Evolutionary conservation across 2,329 filamentous ascomycete genomes (phyloP).

Genomic region (Verticillium albo-atrum): DNA sequence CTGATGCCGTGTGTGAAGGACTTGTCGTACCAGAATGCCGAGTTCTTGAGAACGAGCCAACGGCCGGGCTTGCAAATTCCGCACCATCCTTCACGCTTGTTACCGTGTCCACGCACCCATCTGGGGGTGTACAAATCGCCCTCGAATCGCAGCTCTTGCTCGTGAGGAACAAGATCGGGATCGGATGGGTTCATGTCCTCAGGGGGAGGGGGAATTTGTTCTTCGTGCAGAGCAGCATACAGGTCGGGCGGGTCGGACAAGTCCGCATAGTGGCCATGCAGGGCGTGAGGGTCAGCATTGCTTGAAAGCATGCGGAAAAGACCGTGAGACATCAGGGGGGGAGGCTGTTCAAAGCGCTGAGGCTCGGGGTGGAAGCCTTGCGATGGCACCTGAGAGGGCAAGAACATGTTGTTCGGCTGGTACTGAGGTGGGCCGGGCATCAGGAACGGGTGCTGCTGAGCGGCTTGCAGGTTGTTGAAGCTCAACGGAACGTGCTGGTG

Average conservation of each 20-base stretch:
- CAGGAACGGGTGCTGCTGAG: slow-evolving; percentile 52
- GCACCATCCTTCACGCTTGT: slow-evolving; percentile 87
- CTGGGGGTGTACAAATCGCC: slow-evolving; percentile 79
- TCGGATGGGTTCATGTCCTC: slow-evolving; percentile 79
- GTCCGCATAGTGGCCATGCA: slow-evolving; percentile 68
- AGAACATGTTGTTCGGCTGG: slow-evolving; percentile 53
- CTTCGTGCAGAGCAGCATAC: slow-evolving; percentile 69
- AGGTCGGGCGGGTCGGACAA: slow-evolving; percentile 72
- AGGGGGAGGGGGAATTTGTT: slow-evolving; percentile 68
- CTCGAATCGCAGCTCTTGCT: slow-evolving; percentile 74
- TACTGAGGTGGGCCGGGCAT: slow-evolving; percentile 47
- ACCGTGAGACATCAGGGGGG: slow-evolving; percentile 62
- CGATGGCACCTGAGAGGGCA: slow-evolving; percentile 35
- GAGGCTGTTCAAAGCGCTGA: slow-evolving; percentile 49
- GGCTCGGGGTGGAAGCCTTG: slow-evolving; percentile 41
- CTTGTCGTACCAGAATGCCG: slow-evolving; percentile 91
- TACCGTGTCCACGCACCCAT: slow-evolving; percentile 82
- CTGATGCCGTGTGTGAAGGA: slow-evolving; percentile 85
- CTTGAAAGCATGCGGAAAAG: slow-evolving; percentile 71
- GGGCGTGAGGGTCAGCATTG: slow-evolving; percentile 64
- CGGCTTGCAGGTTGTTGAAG: slow-evolving; percentile 50
- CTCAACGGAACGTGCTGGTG: slow-evolving; percentile 46
- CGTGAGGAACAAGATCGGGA: slow-evolving; percentile 69
- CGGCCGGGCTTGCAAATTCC: slow-evolving; percentile 81
- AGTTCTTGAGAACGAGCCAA: slow-evolving; percentile 87